These are phyloP conservation scores for Mallotus repandus DNA, from an alignment of 441 rosid genomes.

Conservation along the genomic window DNA sequence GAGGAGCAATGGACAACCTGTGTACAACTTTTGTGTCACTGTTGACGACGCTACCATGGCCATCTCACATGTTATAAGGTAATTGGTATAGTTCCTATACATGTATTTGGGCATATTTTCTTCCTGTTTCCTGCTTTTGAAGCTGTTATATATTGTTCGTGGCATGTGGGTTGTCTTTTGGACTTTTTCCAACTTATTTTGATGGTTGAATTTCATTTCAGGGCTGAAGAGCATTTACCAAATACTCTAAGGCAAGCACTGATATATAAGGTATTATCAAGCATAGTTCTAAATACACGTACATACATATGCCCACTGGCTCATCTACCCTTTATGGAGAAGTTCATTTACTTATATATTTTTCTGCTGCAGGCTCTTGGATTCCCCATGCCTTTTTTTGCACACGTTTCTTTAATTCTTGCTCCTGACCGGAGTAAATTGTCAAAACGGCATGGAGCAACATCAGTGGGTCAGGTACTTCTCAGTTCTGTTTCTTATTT, in stretches of 20 bases:
- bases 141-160: not conserved
- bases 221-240: conserved; percentile 96
- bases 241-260: conserved; percentile 90
- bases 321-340: not conserved
- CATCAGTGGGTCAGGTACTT: conserved; percentile 87
- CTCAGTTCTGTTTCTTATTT: conserved; percentile 13
- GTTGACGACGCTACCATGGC: conserved; percentile 99
- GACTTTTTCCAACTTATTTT: conserved; percentile 16
- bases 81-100: conserved; percentile 15
- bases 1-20: conserved; percentile 99
- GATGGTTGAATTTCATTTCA: conserved; percentile 28
- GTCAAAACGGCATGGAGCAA: conserved; percentile 95
- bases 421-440: conserved; percentile 95
- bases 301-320: not conserved
- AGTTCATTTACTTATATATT: conserved; percentile 21
- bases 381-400: conserved; percentile 83
- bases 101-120: conserved; percentile 3
- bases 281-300: not conserved
- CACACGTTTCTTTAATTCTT: conserved; percentile 92
- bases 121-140: not conserved
- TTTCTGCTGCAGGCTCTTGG: conserved; percentile 72
- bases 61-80: conserved; percentile 96
- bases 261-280: conserved; percentile 67
- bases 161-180: not conserved
- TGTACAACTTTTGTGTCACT: conserved; percentile 94